Evolutionary conservation across 495 filamentous ascomycete genomes (phyloP), one percentile per base, ranked within the genome.

Genomic region (Mycothermus thermophilus): DNA sequence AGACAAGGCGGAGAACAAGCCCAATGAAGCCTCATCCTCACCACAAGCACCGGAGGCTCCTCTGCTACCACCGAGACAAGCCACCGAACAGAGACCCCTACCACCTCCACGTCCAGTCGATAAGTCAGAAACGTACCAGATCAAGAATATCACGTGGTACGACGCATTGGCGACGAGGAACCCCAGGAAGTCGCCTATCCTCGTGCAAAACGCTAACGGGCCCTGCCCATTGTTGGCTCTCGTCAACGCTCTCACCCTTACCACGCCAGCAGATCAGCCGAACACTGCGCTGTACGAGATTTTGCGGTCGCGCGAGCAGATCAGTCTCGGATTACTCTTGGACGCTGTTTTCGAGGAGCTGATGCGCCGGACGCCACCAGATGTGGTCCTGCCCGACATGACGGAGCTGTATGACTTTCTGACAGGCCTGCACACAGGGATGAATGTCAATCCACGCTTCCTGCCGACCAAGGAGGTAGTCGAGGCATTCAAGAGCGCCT

Each of bases 401-500:
- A 65, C 75, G 26, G 86, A 92, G 27, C 66, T 97, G 1, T 88
- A 92, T 50, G 60, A 67, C 12, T 96, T 97, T 51, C 67, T 97
- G 7, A 71, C 87, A 18, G 83, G 82, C 28, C 64, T 97, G 3
- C 85, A 95, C 51, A 95, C 87, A 1, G 90, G 90, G 24, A 93
- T 97, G 87, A 96, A 96, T 48, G 90, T 95, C 29, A 96, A 97
- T 47, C 90, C 90, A 24, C 77, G 80, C 12, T 83, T 93, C 37
- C 68, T 84, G n/a, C 59, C 61, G 4, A 46, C 52, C 18, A 24
- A 57, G 9, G 50, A 63, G 10, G 56, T 59, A 35, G 33, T 62
- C 12, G 44, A 56, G 13, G 60, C 54, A 10, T 55, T 73, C 34
- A 60, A 60, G 34, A 52, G 58, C 22, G 63, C 54, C 13, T 60